Evolutionary conservation across 202 grass and related monocot species (phyloP).

Genomic region (Panicum virgatum): DNA sequence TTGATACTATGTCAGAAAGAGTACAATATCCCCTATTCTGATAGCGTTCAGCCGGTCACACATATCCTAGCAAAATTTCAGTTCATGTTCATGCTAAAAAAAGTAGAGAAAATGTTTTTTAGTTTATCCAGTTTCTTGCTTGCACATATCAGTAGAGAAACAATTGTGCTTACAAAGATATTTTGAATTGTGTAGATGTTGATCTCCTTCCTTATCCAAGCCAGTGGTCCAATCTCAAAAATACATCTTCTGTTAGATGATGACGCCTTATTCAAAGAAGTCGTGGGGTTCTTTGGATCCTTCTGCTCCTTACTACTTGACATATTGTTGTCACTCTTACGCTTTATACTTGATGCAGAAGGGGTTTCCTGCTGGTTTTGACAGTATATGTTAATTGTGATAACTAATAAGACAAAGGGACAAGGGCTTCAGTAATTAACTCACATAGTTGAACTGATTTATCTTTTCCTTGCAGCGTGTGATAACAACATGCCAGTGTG

Average conservation of each 20-base stretch:
- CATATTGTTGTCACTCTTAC: background rate
- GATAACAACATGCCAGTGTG: background rate
- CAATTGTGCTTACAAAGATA: background rate
- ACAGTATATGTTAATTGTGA: background rate
- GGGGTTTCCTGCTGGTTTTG: background rate
- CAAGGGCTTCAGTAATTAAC: background rate
- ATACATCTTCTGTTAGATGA: background rate
- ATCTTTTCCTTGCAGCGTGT: background rate
- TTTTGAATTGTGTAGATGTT: background rate
- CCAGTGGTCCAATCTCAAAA: background rate
- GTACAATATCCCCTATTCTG: background rate
- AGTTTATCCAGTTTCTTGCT: background rate
- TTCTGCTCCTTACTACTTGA: background rate
- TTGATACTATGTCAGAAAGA: background rate
- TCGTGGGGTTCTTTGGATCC: no score
- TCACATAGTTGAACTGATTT: background rate
- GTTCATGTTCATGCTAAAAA: background rate
- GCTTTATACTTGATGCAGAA: background rate
- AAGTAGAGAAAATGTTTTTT: no score
- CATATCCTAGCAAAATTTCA: background rate
- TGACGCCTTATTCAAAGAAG: background rate
- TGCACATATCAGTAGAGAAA: background rate
- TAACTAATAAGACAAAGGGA: background rate
- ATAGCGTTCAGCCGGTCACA: background rate
- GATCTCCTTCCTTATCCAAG: background rate